A percentile compares a stretch with the other conserved stretches of the same genome.
phyloP scores from a whole-genome alignment of 306 rosid species.

The Biancaea sappan region DNA sequence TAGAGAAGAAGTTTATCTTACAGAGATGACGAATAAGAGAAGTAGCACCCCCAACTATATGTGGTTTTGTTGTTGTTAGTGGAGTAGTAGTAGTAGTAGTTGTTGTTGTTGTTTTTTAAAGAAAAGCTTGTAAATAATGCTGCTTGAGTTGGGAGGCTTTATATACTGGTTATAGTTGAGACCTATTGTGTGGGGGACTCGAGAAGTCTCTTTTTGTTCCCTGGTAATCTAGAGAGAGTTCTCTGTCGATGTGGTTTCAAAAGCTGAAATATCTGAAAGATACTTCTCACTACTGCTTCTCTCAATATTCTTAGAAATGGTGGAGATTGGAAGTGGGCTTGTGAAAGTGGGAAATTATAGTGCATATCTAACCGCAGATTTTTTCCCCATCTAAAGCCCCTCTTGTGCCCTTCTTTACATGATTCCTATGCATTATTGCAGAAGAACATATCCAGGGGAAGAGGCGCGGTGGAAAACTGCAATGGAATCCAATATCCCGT shows the following conservation, averaged over 20 bases:
- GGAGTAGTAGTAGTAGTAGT: conserved; percentile 25
- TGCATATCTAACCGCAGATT: conserved; percentile 35
- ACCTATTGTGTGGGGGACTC: conserved; percentile 43
- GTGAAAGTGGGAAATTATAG: conserved; percentile 39
- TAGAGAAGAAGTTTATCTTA: conserved; percentile 49
- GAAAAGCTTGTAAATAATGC: conserved; percentile 39
- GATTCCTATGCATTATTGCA: conserved; percentile 88
- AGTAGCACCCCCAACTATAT: conserved; percentile 14
- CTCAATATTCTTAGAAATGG: conserved; percentile 33
- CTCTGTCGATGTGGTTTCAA: conserved; percentile 43
- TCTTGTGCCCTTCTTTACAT: conserved; percentile 56
- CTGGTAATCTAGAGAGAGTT: conserved; percentile 39
- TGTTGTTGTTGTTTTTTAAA: too few species aligned
- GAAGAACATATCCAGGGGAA: conserved; percentile 55
- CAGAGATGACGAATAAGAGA: conserved; percentile 29
- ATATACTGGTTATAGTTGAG: conserved; percentile 54
- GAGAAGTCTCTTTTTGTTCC: conserved; percentile 50
- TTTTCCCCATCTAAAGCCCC: conserved; percentile 35
- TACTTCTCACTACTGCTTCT: conserved; percentile 13
- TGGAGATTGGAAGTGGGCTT: conserved; percentile 30
- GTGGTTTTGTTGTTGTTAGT: conserved; percentile 24
- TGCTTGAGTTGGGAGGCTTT: conserved; percentile 49
- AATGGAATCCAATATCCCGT: conserved; percentile 46
- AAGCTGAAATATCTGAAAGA: conserved; percentile 37
- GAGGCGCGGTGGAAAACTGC: conserved; percentile 55